phyloP scores from a whole-genome alignment of 2,329 filamentous ascomycete species.

The Xylaria sp. region DNA sequence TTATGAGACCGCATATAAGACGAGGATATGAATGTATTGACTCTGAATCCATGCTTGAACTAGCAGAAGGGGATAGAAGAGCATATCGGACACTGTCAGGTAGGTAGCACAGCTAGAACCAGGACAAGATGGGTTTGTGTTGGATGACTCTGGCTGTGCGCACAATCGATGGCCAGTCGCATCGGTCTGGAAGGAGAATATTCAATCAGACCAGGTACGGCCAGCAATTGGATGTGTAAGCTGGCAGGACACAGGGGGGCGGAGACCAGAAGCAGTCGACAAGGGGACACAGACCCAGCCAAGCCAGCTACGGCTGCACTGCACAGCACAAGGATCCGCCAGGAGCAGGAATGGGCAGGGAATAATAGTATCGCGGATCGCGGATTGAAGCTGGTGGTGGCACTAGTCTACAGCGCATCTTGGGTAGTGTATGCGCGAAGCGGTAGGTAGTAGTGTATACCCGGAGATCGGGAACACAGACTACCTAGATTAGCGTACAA shows the following conservation, averaged over 20 bases:
- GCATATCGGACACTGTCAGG: slow-evolving; percentile 4
- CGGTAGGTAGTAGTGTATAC: neutral
- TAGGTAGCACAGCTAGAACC: slow-evolving; percentile 10
- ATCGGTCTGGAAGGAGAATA: slow-evolving; percentile 13
- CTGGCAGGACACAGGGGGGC: slow-evolving; percentile 9
- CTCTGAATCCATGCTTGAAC: slow-evolving; percentile 24
- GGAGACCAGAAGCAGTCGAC: neutral
- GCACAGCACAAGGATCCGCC: slow-evolving; percentile 4
- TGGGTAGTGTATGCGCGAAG: neutral
- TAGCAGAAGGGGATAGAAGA: slow-evolving; percentile 5
- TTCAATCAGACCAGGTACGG: neutral
- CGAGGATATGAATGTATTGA: slow-evolving; percentile 21
- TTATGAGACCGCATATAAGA: slow-evolving; percentile 21
- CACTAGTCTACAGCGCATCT: neutral
- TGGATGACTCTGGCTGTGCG: slow-evolving; percentile 18
- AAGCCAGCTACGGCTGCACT: slow-evolving; percentile 15
- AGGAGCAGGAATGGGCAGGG: neutral
- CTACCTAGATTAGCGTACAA: neutral
- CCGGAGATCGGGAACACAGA: neutral
- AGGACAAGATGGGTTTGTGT: slow-evolving; percentile 3
- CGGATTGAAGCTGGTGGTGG: neutral
- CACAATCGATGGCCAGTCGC: slow-evolving; percentile 15
- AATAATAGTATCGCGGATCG: neutral
- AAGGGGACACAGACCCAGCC: slow-evolving; percentile 22
- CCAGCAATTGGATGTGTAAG: slow-evolving; percentile 13